Evolutionary conservation across 2,329 filamentous ascomycete species (phyloP), one percentile per base, ranked within the genome.

Genomic region (Aspergillus fijiensis): DNA sequence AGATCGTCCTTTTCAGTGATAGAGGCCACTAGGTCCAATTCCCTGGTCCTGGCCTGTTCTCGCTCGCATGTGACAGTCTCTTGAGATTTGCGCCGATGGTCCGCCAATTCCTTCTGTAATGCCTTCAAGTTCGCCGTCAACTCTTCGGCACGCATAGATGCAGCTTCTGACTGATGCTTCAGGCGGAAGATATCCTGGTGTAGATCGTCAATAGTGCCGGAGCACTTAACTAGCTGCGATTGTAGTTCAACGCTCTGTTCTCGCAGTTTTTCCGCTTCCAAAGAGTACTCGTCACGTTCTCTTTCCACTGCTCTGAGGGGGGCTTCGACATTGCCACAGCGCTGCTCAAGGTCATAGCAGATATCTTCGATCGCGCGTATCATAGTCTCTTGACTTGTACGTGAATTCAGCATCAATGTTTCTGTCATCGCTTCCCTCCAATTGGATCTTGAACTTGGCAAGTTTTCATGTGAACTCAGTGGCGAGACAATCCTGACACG

Each of bases 331-430:
- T 78, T 79, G 35, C 81, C 77, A 66, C 85, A 87, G 7, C 85
- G 80, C 10, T 72, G 73, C 65, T 87, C 85, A 1, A 87, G 74
- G 58, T 85, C 83, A 25, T 79, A 77, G 65, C 84, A 87, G 12
- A 84, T 80, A 35, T 82, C 77, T 16, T 80, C 76, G 16, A 87
- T 79, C 21, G 81, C 77, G 10, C 77, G 74, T 29, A 83, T 69
- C 9, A 87, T 72, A 2, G 71, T 73, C n/a, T 81, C 75, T 7
- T 82, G 74, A 33, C 82, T 79, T 27, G 76, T 72, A 14, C 71
- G 72, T 14, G 79, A 75, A 63, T 77, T 75, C 25, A 73, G 69
- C 31, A 75, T 69, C n/a, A 87, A 71, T 12, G 79, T 76, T 7
- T 75, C 71, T 0, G 74, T 72, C 11, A 87, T 68, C 3, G 74